Conservation (phyloP, 2,329 filamentous ascomycete species). For the Fusarium dimerum region DNA sequence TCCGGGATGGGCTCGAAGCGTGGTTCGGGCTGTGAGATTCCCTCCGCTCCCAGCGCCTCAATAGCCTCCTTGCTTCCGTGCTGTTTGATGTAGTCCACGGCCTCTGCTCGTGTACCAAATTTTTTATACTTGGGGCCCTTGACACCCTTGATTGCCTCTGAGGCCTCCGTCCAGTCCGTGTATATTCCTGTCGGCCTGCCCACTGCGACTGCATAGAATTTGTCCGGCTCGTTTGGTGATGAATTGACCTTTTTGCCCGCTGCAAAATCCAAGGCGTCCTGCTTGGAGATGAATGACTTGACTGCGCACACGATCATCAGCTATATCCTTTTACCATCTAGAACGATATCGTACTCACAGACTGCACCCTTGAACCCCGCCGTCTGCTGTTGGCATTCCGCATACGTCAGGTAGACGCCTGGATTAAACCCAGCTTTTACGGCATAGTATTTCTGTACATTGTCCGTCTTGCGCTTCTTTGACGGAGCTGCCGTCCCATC, state of each 20-base stretch:
- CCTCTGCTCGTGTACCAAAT: slow-evolving; percentile 69
- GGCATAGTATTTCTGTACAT: slow-evolving; percentile 61
- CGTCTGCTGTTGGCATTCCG: slow-evolving; percentile 62
- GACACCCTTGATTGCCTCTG: slow-evolving; percentile 72
- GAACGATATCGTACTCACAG: slow-evolving; percentile 54
- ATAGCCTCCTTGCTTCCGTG: slow-evolving; percentile 47
- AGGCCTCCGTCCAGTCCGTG: slow-evolving; percentile 66
- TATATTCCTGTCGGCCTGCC: slow-evolving; percentile 62
- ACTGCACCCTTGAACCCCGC: slow-evolving; percentile 63
- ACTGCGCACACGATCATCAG: slow-evolving; percentile 47
- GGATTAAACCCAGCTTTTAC: slow-evolving; percentile 58
- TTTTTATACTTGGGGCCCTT: slow-evolving; percentile 71
- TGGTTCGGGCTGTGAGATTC: slow-evolving; percentile 9
- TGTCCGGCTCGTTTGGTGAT: slow-evolving; percentile 43
- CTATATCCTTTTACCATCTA: not conserved
- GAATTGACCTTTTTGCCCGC: slow-evolving; percentile 53
- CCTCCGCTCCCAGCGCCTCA: slow-evolving; percentile 39
- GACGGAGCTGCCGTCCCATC: slow-evolving; percentile 14
- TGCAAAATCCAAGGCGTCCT: slow-evolving; percentile 79
- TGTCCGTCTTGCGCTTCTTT: slow-evolving; percentile 53
- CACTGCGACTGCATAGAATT: slow-evolving; percentile 63
- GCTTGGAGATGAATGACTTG: slow-evolving; percentile 73
- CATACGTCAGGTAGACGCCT: slow-evolving; percentile 63
- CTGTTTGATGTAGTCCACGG: slow-evolving; percentile 70
- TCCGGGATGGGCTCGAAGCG: slow-evolving; percentile 14